These are phyloP conservation scores for Jatropha curcas DNA, from an alignment of 345 rosid species.

Conservation along the genomic window DNA sequence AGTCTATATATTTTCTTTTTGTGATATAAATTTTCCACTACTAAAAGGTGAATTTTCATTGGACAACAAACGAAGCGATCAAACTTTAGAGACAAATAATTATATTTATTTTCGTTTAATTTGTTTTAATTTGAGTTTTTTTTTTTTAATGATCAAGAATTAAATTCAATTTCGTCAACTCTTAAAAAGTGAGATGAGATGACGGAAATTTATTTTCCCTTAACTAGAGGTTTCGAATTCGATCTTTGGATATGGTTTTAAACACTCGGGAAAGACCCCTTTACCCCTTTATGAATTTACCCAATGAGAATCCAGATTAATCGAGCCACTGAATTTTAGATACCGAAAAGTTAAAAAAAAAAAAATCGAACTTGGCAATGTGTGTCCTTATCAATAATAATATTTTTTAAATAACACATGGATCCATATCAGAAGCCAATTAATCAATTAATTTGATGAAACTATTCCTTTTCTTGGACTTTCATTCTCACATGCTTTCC, in stretches of 20 bases:
- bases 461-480: slow-evolving; percentile 15
- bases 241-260: too few relatives aligned
- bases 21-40: slow-evolving; percentile 14
- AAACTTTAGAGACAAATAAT: slow-evolving; percentile 23
- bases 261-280: too few relatives aligned
- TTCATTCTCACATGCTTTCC: slow-evolving; percentile 36
- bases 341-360: too few relatives aligned
- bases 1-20: not conserved
- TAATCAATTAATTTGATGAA: slow-evolving; percentile 23
- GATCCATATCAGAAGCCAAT: slow-evolving; percentile 13
- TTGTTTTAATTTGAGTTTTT: not conserved
- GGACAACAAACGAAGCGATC: slow-evolving; percentile 27
- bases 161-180: too few relatives aligned
- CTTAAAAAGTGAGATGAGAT: too few relatives aligned
- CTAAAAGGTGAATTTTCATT: slow-evolving; percentile 35
- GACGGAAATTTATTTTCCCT: too few relatives aligned
- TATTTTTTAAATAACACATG: slow-evolving; percentile 21
- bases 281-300: too few relatives aligned
- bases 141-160: slow-evolving; percentile 23
- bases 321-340: too few relatives aligned
- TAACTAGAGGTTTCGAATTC: too few relatives aligned
- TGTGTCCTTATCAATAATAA: slow-evolving; percentile 19
- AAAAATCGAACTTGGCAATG: slow-evolving; percentile 22
- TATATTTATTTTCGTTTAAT: too few relatives aligned
- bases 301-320: too few relatives aligned